These are phyloP conservation scores for Vaccinium vitisidaea DNA, from an alignment of 148 eudicot genomes.

Conservation along the genomic window DNA sequence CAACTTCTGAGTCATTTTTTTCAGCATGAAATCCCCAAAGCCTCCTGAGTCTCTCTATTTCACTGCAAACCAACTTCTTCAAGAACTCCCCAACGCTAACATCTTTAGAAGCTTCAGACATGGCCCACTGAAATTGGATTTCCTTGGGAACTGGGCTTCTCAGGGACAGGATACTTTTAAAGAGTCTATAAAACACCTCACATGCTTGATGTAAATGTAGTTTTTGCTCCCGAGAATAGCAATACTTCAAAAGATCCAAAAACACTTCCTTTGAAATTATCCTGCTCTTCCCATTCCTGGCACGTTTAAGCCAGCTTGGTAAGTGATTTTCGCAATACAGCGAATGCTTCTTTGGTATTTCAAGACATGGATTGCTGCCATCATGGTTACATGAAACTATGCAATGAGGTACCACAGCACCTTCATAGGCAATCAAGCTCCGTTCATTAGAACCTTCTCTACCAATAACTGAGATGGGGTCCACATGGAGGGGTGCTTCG, in stretches of 20 bases:
- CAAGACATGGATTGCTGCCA: conserved; percentile 47
- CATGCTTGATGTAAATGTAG: conserved; percentile 82
- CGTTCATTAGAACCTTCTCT: conserved; percentile 32
- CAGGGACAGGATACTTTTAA: conserved; percentile 69
- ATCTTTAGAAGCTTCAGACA: conserved; percentile 95
- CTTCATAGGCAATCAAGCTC: conserved; percentile 21
- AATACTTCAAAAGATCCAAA: conserved; percentile 67
- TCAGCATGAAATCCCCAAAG: conserved; percentile 66
- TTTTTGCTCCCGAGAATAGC: conserved; percentile 64
- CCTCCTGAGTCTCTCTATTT: conserved; percentile 65
- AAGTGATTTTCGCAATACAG: conserved; percentile 89
- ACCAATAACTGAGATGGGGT: conserved; percentile 38
- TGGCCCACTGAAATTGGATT: conserved; percentile 86
- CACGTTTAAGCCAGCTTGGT: conserved; percentile 99
- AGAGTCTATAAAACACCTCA: conserved; percentile 80
- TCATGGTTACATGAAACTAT: conserved; percentile 57
- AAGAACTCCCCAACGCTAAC: conserved; percentile 46
- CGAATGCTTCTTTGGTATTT: conserved; percentile 62
- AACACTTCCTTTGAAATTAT: conserved; percentile 89
- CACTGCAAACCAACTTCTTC: conserved; percentile 70
- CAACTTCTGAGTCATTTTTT: conserved; percentile 28
- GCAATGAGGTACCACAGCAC: conserved; percentile 45
- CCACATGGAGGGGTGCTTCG: conserved; percentile 43
- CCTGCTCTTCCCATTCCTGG: conserved; percentile 94
- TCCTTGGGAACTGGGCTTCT: conserved; percentile 90